Conservation (phyloP, 2,329 filamentous ascomycete genomes). For the Helotiales sp. region DNA sequence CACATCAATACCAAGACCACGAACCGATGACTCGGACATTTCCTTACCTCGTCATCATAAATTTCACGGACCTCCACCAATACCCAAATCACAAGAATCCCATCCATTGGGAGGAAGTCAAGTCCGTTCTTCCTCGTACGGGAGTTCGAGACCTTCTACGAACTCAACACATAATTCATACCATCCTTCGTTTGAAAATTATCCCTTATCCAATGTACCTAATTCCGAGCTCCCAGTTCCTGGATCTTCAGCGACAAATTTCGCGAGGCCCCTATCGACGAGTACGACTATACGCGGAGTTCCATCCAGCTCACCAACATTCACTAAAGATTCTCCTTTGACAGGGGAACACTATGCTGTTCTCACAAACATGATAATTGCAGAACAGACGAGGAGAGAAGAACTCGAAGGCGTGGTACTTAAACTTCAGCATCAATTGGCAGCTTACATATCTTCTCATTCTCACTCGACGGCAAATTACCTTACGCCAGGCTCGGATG, state of each 20-base stretch:
- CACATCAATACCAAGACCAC: slow-evolving; percentile 20
- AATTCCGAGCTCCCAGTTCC: slow-evolving; percentile 10
- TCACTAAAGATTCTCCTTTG: slow-evolving; percentile 29
- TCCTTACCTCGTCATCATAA: slow-evolving; percentile 25
- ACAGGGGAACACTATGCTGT: slow-evolving; percentile 49
- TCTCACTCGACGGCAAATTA: slow-evolving; percentile 9
- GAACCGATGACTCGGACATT: slow-evolving; percentile 28
- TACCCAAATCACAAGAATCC: slow-evolving; percentile 11
- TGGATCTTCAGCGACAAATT: slow-evolving; percentile 3
- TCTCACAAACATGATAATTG: slow-evolving; percentile 53
- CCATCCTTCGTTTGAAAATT: slow-evolving; percentile 26
- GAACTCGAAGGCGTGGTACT: slow-evolving; percentile 57
- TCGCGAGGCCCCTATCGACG: slow-evolving; percentile 32
- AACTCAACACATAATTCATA: slow-evolving; percentile 28
- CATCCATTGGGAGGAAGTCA: slow-evolving; percentile 14
- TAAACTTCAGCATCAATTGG: slow-evolving; percentile 41
- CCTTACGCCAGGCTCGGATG: slow-evolving; percentile 16
- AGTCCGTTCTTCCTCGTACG: slow-evolving; percentile 24
- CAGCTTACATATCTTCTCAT: slow-evolving; percentile 4
- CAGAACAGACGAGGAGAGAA: slow-evolving; percentile 56
- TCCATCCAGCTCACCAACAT: slow-evolving; percentile 30
- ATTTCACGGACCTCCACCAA: slow-evolving; percentile 18
- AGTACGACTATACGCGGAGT: slow-evolving; percentile 34
- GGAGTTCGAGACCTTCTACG: slow-evolving; percentile 29
- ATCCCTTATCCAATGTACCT: slow-evolving; percentile 6